Base-by-base conservation (phyloP, 495 filamentous ascomycete genomes). In the Glutinoglossum americanum region DNA sequence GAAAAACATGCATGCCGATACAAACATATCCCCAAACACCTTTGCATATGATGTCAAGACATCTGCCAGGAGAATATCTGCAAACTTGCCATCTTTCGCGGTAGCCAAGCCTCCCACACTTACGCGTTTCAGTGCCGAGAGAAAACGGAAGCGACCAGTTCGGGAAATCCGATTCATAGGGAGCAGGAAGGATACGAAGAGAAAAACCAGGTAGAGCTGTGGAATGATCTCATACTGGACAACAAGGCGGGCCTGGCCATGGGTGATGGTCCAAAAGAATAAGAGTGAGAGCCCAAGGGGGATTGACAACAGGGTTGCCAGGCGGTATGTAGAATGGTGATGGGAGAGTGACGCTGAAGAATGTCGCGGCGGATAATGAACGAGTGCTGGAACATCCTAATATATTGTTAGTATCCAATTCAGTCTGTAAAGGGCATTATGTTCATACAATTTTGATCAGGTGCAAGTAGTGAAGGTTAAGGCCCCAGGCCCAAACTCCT, bases 11-110 rank as follows among this genome's bases (percentile, higher is more conserved):
- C 88, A 96, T 45, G 85, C 70, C 32, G 81, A 79, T 53, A 95
- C 80, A 66, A 83, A 92, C n/a, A 95, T 70, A 67, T 97, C 93
- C 3, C 81, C 89, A 1, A 96, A 72, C 27, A 95, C 81, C 63
- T 89, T 94, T 47, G 92, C 82, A 67, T 97, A 98, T 61, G 84
- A 90, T 9, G 92, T 98, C 59, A 98, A 70, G 35, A 84, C 89
- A 75, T 98, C 92, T 8, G 92, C 89, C n/a, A 97, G 75, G 44
- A 98, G 71, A 57, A 97, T 82, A 65, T 98, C 92, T 45, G 85
- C 88, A 63, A 98, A 98, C 64, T 89, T 93, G 39, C 86, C 86
- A 70, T 89, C 80, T 54, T 83, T 77, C 7, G 82, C 67, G 66
- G 85, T 79, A 9, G 88, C 86, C n/a, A 95, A 68, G 0, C 87